Conservation (phyloP, 805 yeast genomes). For the Pichia californica region DNA sequence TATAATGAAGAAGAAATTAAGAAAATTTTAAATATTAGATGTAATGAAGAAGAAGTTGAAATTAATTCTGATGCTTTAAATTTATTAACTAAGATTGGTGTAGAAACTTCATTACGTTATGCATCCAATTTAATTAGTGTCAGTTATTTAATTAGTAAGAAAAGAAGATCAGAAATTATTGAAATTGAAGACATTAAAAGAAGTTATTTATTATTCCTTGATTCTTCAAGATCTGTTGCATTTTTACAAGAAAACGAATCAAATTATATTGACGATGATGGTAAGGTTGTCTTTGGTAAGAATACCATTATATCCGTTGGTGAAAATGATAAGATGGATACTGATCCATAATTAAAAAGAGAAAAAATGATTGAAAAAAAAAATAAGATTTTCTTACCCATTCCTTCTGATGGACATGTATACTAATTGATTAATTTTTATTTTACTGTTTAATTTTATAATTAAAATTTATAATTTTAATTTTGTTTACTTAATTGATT, state of each 20-base stretch:
- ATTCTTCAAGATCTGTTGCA: slow-evolving; percentile 73
- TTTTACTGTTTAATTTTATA: no score
- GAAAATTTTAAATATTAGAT: slow-evolving; percentile 75
- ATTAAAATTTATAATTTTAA: no score
- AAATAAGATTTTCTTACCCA: no score
- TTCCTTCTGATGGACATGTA: no score
- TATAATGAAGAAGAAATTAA: slow-evolving; percentile 77
- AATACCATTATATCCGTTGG: slow-evolving; percentile 24
- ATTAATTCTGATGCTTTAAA: slow-evolving; percentile 66
- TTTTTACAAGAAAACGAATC: slow-evolving; percentile 45
- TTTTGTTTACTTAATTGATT: no score
- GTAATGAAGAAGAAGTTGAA: slow-evolving; percentile 68
- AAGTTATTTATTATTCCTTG: slow-evolving; percentile 76
- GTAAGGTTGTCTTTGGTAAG: slow-evolving; percentile 48
- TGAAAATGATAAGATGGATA: slow-evolving; percentile 32
- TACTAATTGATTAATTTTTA: no score
- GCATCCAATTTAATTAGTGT: slow-evolving; percentile 89
- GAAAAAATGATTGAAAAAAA: not conserved
- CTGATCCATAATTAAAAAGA: slow-evolving; percentile 5
- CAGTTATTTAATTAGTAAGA: slow-evolving; percentile 73
- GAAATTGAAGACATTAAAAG: slow-evolving; percentile 71
- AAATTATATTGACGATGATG: slow-evolving; percentile 74
- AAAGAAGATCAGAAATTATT: slow-evolving; percentile 64
- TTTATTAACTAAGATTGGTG: slow-evolving; percentile 66
- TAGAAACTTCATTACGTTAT: slow-evolving; percentile 78